Evolutionary conservation across 2,329 filamentous ascomycete genomes (phyloP).

Genomic region (Leptosphaerulina australis): DNA sequence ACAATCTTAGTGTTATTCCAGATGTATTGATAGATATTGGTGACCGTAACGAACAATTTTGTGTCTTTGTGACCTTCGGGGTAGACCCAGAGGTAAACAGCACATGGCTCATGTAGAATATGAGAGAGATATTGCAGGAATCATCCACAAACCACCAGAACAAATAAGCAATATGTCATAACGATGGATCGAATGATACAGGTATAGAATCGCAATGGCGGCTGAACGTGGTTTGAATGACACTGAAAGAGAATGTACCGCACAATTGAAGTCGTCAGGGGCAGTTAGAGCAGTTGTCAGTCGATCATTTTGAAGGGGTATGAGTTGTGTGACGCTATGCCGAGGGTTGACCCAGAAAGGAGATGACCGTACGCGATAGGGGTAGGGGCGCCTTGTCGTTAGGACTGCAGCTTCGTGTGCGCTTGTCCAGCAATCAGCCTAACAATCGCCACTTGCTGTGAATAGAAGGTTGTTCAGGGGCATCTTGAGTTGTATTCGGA

Average conservation of each 20-base stretch:
- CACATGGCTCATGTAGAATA: too few species aligned
- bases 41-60: background rate
- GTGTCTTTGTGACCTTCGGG: background rate
- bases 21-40: background rate
- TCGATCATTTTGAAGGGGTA: background rate
- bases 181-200: conserved; percentile 12
- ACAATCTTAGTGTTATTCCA: background rate
- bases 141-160: background rate
- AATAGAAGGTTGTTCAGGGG: background rate
- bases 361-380: background rate
- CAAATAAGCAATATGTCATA: background rate
- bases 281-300: background rate
- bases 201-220: background rate
- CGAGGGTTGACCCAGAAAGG: too few species aligned
- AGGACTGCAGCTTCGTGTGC: too few species aligned
- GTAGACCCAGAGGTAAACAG: background rate
- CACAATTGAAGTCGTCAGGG: background rate
- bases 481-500: background rate
- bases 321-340: too few species aligned
- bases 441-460: background rate
- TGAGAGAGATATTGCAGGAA: background rate
- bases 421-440: too few species aligned
- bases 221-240: background rate
- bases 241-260: background rate
- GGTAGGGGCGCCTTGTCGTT: background rate